phyloP scores from a whole-genome alignment of 1,284 basidiomycete species.

The Phylloboletellus chloephorus region DNA sequence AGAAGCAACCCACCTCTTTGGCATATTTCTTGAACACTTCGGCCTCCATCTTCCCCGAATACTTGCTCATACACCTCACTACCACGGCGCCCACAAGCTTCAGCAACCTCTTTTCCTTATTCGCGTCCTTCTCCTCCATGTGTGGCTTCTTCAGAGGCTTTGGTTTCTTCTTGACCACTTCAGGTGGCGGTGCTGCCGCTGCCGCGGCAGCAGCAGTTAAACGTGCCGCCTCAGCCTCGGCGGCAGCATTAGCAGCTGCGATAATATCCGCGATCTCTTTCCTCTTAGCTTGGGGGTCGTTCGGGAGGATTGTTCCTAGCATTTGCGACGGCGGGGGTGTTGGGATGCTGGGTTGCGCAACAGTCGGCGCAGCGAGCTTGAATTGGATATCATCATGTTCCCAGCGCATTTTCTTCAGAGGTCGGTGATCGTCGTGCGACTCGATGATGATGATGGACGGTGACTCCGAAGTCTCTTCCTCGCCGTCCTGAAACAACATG shows the following conservation, averaged over 20 bases:
- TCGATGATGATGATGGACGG: conserved; percentile 14
- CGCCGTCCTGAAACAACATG: conserved; percentile 24
- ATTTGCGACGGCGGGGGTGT: not conserved
- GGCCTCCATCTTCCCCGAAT: conserved; percentile 73
- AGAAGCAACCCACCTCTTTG: conserved; percentile 66
- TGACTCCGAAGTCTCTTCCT: conserved; percentile 21
- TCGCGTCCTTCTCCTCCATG: conserved; percentile 55
- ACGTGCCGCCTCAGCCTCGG: conserved; percentile 37
- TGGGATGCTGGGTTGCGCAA: not conserved
- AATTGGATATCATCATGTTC: conserved; percentile 25
- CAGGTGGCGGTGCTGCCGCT: conserved; percentile 8
- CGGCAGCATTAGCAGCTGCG: conserved; percentile 42
- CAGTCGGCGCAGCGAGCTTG: conserved; percentile 4
- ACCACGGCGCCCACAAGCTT: conserved; percentile 88
- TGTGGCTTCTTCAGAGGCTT: conserved; percentile 40
- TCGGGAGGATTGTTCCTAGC: not conserved
- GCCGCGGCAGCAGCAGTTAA: conserved; percentile 28
- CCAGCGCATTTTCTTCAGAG: conserved; percentile 31
- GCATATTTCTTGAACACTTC: conserved; percentile 94
- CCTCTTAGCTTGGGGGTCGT: conserved; percentile 8
- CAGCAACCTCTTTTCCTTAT: conserved; percentile 78
- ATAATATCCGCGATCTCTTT: conserved; percentile 43
- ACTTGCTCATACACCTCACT: conserved; percentile 88
- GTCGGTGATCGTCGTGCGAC: conserved; percentile 27
- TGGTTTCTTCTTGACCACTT: conserved; percentile 31